Conservation (phyloP, 371 early-diverging fungal species). For the Catenaria anguillulae region DNA sequence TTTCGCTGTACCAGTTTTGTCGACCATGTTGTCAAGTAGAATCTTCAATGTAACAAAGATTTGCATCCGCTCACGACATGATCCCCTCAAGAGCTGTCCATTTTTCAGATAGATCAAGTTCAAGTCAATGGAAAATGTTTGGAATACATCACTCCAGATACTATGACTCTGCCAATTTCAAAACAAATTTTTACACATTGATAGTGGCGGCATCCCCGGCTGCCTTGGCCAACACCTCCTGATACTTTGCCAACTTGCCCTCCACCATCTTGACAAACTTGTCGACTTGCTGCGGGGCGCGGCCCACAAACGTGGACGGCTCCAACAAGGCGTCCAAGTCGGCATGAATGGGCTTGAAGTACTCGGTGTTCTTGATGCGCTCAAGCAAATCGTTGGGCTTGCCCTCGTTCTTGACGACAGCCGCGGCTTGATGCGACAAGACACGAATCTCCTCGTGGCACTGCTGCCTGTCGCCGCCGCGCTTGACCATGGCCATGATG, state of each 20-base stretch:
- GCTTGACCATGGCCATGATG: slow-evolving; percentile 96
- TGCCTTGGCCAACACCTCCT: neutral
- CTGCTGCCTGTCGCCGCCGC: slow-evolving; percentile 89
- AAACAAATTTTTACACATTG: neutral
- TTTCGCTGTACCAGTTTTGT: no score
- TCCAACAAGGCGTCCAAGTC: slow-evolving; percentile 66
- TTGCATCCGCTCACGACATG: no score
- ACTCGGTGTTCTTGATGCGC: slow-evolving; percentile 58
- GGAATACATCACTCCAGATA: no score
- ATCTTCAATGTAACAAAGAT: no score
- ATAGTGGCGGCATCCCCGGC: neutral
- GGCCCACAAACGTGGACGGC: slow-evolving; percentile 82
- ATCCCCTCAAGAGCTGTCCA: no score
- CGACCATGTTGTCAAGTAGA: no score
- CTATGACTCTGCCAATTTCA: no score
- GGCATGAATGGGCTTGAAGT: slow-evolving; percentile 66
- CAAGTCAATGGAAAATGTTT: no score
- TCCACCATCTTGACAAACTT: neutral
- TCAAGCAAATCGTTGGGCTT: slow-evolving; percentile 89
- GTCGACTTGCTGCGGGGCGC: slow-evolving; percentile 82
- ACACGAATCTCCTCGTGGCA: slow-evolving; percentile 96
- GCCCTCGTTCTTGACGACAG: slow-evolving; percentile 81
- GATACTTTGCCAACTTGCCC: neutral
- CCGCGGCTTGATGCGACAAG: slow-evolving; percentile 80
- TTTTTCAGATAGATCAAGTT: no score